Evolutionary conservation across 768 basidiomycete genomes (phyloP), one percentile per base, ranked within the genome.

Genomic region (Favolaschia claudopus): DNA sequence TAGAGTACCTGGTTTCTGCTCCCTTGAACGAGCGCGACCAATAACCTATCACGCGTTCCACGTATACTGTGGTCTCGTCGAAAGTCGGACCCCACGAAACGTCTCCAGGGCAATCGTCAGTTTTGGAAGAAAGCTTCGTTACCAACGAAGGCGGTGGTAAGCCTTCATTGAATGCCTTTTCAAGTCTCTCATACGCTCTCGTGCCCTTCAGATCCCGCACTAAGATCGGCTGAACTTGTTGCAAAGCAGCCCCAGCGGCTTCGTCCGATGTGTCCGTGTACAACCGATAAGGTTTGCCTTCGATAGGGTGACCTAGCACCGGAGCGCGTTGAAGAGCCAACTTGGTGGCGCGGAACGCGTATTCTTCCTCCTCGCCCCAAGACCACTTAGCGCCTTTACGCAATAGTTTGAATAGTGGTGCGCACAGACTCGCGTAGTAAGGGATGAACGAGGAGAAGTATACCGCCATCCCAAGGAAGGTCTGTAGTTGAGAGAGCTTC

Each of bases 1-100:
- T 33, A 0, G 73, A 69, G 34, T 73, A 73, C n/a, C 61, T 61
- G 15, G 39, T 51, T 42, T 70, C 68, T 1, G 69, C 68, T 14
- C 52, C 13, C 48, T 71, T 71, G 33, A 70, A 43, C 1, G 55
- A 40, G 2, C 64, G 27, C 0, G 51, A 60, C 65, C 68, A 70
- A 38, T 70, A 71, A 13, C 58, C 50, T 1, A 68, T 62, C 0
- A 70, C 68, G 2, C 65, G 7, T 48, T 70, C 70, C 10, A n/a
- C n/a, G n/a, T n/a, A n/a, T n/a, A n/a, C n/a, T n/a, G n/a, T n/a
- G n/a, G n/a, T n/a, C n/a, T n/a, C n/a, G n/a, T n/a, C n/a, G n/a
- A n/a, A n/a, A n/a, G n/a, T n/a, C n/a, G n/a, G n/a, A n/a, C n/a
- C n/a, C n/a, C n/a, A n/a, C n/a, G n/a, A n/a, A n/a, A n/a, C n/a